Base-by-base conservation (phyloP, 1,139 yeast genomes). In the Protomyces arabidopsidicola region DNA sequence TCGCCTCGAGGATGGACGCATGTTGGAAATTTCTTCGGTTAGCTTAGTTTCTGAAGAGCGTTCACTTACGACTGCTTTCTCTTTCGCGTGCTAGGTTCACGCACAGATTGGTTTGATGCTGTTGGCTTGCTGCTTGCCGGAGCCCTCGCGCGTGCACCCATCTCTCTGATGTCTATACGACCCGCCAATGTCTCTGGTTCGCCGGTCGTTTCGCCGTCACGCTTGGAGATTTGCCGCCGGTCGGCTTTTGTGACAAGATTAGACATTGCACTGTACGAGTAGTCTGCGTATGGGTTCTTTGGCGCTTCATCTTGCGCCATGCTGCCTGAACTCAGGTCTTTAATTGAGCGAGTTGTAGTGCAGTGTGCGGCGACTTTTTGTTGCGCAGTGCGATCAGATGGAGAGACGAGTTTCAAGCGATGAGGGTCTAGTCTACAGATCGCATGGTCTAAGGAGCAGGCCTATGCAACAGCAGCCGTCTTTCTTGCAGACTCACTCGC, bases 111-210 rank as follows among this genome's bases (percentile, higher is more conserved):
- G 18, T 64, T 63, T n/a, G 63, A 54, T 24, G 55, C 45, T 22
- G 36, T 27, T n/a, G 66, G 58, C 45, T 58, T 58, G 38, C 38
- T 42, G 3, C 65, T 65, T 2, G 53, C 27, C 14, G 72, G 70
- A n/a, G 73, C 69, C 9, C 70, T 58, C 2, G 76, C 80, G 52
- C 82, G 73, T 2, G 82, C 72, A 0, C 97, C 97, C 87, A 90
- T 83, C 65, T 89, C 95, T 52, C 78, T 78, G 61, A 82, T 76
- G 2, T 84, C 76, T 24, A 90, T 78, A 65, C 80, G 83, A 1
- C 96, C 96, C 5, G 79, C 82, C 71, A 90, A 76, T 0, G 95
- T 85, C 61, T 82, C 82, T 0, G 96, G 96, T 55, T 81, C 83
- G 16, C 86, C 84, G 56, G 78, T 73, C 9, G 78, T 80, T 10